These are phyloP conservation scores for Microsporum audouinii DNA, from an alignment of 2,329 filamentous ascomycete genomes.

Conservation along the genomic window DNA sequence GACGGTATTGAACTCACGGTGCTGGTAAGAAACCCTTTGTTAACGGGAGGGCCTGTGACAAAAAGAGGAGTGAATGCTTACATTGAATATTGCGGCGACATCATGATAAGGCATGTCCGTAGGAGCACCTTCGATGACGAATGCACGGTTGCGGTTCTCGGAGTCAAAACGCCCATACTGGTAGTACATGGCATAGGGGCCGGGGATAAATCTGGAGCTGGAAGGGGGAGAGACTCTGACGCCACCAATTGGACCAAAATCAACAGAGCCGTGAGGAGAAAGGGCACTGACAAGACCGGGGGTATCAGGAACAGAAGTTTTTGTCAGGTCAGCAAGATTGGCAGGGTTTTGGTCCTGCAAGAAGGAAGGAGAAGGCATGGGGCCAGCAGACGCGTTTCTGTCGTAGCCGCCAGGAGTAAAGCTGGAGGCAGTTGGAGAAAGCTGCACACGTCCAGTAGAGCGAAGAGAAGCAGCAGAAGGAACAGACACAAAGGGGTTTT, in stretches of 20 bases:
- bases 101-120: constrained; percentile 23
- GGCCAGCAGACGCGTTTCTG: constrained; percentile 6
- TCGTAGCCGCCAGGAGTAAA: constrained; percentile 44
- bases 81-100: constrained; percentile 31
- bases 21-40: constrained; percentile 13
- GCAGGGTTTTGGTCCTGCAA: constrained; percentile 2
- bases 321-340: constrained; percentile 16
- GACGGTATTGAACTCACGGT: constrained; percentile 28
- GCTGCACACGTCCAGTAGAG: constrained; percentile 23
- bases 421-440: constrained; percentile 53
- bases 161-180: constrained; percentile 17
- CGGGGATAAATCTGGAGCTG: constrained; percentile 4
- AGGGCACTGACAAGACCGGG: constrained; percentile 9
- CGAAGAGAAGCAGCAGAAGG: constrained; percentile 2
- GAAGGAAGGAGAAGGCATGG: constrained; percentile 7
- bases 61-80: constrained; percentile 18
- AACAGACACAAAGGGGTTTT: constrained; percentile 24
- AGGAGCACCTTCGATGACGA: constrained; percentile 26
- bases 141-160: constrained; percentile 22
- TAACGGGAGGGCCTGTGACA: not conserved
- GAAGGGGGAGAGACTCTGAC: constrained; percentile 10
- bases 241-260: constrained; percentile 19
- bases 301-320: constrained; percentile 17
- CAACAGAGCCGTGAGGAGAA: constrained; percentile 12
- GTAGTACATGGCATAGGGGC: constrained; percentile 7